Evolutionary conservation across 225 moss, liverwort and hornwort species (phyloP).

Genomic region (Polytrichum formosum): DNA sequence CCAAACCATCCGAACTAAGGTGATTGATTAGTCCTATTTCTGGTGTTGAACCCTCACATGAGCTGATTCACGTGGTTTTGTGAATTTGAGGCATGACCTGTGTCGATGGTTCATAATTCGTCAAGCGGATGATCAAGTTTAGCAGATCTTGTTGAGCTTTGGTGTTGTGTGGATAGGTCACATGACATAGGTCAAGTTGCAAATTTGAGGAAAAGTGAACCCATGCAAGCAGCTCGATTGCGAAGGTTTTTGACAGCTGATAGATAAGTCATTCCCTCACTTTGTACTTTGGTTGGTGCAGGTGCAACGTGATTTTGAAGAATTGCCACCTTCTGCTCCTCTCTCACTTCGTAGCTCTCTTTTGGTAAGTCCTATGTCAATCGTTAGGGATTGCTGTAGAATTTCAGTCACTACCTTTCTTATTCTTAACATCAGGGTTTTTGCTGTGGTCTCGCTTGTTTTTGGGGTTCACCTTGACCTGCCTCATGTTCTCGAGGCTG

Average conservation of each 20-base stretch:
- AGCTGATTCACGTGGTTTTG: too few species aligned
- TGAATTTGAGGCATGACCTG: too few species aligned
- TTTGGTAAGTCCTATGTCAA: conserved; percentile 54
- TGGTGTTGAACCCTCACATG: too few species aligned
- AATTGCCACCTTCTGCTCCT: conserved; percentile 84
- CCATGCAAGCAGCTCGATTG: too few species aligned
- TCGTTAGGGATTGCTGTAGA: too few species aligned
- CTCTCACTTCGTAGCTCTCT: conserved; percentile 83
- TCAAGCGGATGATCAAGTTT: background rate
- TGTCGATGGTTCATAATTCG: too few species aligned
- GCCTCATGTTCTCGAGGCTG: too few species aligned
- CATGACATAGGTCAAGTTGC: background rate
- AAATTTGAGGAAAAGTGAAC: background rate
- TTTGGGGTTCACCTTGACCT: too few species aligned
- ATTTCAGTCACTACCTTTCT: too few species aligned
- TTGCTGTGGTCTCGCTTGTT: too few species aligned
- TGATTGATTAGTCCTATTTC: conserved; percentile 11
- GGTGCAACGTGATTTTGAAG: conserved; percentile 98
- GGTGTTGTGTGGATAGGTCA: background rate
- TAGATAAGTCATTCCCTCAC: too few species aligned
- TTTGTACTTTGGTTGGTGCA: conserved; percentile 10
- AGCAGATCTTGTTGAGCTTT: background rate
- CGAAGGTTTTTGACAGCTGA: too few species aligned
- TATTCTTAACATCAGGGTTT: background rate
- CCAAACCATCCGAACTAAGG: conserved; percentile 97